A percentile compares a stretch with the other conserved stretches of the same genome.
phyloP scores from a whole-genome alignment of 495 filamentous ascomycete species.

The Aspergillus campestris region DNA sequence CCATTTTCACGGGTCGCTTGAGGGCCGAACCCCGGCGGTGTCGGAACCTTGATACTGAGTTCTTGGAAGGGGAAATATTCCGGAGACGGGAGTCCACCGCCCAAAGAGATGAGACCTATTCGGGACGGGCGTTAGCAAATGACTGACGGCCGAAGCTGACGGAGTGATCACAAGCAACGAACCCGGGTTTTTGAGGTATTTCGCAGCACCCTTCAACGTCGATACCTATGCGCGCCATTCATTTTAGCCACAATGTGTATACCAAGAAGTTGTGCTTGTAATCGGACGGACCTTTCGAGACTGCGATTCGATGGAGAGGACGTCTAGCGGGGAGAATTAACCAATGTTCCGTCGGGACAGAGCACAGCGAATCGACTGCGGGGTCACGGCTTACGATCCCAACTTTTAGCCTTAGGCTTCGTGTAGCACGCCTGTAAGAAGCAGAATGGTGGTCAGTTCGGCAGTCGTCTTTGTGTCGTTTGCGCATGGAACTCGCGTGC shows the following conservation, averaged over 20 bases:
- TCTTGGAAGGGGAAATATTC: slow-evolving; percentile 83
- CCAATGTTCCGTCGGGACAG: slow-evolving; percentile 16
- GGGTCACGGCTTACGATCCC: slow-evolving; percentile 60
- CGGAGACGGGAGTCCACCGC: slow-evolving; percentile 81
- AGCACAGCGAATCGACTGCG: not conserved
- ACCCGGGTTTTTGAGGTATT: slow-evolving; percentile 62
- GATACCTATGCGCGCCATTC: slow-evolving; percentile 36
- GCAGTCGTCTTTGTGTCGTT: not conserved
- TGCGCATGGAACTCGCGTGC: slow-evolving; percentile 6
- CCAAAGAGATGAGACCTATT: slow-evolving; percentile 70
- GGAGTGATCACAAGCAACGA: slow-evolving; percentile 7
- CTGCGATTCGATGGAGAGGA: slow-evolving; percentile 32
- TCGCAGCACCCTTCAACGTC: slow-evolving; percentile 69
- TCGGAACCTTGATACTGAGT: slow-evolving; percentile 59
- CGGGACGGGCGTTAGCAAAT: not conserved
- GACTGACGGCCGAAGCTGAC: not conserved
- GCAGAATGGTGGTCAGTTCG: not conserved
- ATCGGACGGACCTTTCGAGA: slow-evolving; percentile 26
- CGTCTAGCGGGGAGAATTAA: slow-evolving; percentile 16
- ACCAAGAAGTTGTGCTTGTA: not conserved
- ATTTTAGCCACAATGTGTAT: slow-evolving; percentile 3
- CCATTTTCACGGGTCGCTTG: slow-evolving; percentile 48
- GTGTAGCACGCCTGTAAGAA: slow-evolving; percentile 37
- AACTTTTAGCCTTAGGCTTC: slow-evolving; percentile 74
- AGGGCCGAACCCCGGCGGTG: slow-evolving; percentile 59